Evolutionary conservation across 2,329 filamentous ascomycete species (phyloP), one percentile per base, ranked within the genome.

Genomic region (Delphinella strobiligena): DNA sequence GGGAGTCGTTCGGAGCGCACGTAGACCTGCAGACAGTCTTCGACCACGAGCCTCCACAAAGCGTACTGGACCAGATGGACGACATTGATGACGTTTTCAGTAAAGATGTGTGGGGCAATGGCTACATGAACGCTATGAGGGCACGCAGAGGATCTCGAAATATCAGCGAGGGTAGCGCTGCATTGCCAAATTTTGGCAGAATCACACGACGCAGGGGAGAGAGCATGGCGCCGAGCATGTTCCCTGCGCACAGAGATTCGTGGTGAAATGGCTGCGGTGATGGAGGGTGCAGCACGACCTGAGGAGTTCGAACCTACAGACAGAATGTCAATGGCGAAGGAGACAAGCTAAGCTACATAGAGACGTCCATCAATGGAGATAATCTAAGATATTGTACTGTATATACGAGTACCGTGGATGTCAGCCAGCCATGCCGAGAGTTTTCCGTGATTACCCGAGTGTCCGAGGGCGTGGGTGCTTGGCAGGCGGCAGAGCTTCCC

Each of bases 1-100:
- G 78, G 75, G 73, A 78, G 48, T 69, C 72, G 34, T 75, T 87
- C 53, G 80, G 77, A 5, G 77, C 76, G 7, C 80, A 86, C 54
- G 73, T 78, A 15, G 81, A 85, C 53, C 67, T 87, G 24, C 74
- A 80, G 34, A 72, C 78, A 9, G 82, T 86, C 2, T 87, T 87
- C 46, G 77, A 85, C 37, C 68, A 79, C 18, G 70, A 80, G 31
- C 79, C 80, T 4, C 81, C 82, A 2, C 72, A 80, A 36, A 55
- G 56, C 22, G 54, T 70, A 3, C 49, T 68, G 19, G 59, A 65
- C 35, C 55, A 60, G 42, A 67, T 70, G 48, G 67, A 68, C 38
- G 66, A 68, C 44, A 60, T 67, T 22, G 66, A 69, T 47, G 64
- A 68, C 42, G 54, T 60, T 12, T 48, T 69, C 9, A 63, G 61